phyloP scores from a whole-genome alignment of 208 protist species.

The Porcisia hertigi region DNA sequence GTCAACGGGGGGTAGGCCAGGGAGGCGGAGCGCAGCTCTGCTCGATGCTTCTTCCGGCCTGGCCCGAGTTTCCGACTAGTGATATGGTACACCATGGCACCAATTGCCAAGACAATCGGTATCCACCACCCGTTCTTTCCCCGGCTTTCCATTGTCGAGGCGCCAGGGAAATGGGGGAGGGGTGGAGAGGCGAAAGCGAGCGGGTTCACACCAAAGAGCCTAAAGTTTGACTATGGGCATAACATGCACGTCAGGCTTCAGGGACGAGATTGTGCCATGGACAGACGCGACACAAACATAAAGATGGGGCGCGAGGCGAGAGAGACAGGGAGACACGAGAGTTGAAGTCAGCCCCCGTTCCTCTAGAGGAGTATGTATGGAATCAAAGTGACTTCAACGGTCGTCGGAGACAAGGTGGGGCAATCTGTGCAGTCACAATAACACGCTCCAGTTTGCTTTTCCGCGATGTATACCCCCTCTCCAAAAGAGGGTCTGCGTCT shows the following conservation, averaged over 20 bases:
- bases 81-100: slow-evolving; percentile 17
- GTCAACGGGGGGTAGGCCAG: neutral
- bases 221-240: neutral
- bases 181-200: neutral
- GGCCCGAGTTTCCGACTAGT: neutral
- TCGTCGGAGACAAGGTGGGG: too few relatives aligned
- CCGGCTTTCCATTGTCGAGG: slow-evolving; percentile 13
- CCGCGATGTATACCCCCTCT: too few relatives aligned
- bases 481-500: too few relatives aligned
- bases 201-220: too few relatives aligned
- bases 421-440: too few relatives aligned
- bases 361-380: too few relatives aligned
- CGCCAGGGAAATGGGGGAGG: neutral
- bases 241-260: neutral
- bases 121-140: slow-evolving; percentile 20
- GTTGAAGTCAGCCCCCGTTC: too few relatives aligned
- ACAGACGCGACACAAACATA: too few relatives aligned
- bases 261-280: neutral
- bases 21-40: neutral
- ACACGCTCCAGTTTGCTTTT: too few relatives aligned
- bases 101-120: slow-evolving; percentile 19
- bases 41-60: slow-evolving; percentile 5
- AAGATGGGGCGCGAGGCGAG: neutral
- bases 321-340: neutral
- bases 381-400: too few relatives aligned